Base-by-base conservation (phyloP, 1,139 yeast genomes). In the Saccharomyces hybrid region DNA sequence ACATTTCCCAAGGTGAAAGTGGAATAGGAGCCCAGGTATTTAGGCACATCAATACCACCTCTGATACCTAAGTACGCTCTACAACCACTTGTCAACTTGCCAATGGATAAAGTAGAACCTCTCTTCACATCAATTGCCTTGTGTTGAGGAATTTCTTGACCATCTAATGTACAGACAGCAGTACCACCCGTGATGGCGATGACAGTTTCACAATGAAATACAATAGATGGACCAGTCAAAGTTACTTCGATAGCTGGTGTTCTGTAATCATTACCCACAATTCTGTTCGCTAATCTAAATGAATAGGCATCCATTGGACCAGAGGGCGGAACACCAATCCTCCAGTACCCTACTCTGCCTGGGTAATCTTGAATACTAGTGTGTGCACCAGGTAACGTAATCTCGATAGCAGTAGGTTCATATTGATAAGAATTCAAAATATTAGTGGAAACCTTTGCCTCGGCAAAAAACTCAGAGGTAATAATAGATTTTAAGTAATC, bases 241-340 rank as follows among this genome's bases (percentile, higher is more conserved):
- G 98, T 93, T 57, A 88, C 78, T 73, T 93, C 99, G 67, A 93
- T 78, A 48, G 95, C 97, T 9, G 98, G 96, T 14, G 96, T 86
- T 48, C 78, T 75, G 62, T 76, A 73, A 62, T 86, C 81, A 71
- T 93, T 91, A 57, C 97, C 97, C 52, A 93, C 97, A 67, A 88
- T 82, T 68, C 87, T 77, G 75, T 93, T 91, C 32, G 96, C 97
- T 58, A 89, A 70, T 67, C 97, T 80, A 75, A 90, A 91, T 2
- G 97, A 83, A 64, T 84, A 90, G 58, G 85, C 82, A 73, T 93
- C 98, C 98, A 93, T 93, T 59, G 98, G 97, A 49, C 99, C 99
- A 42, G 97, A 88, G 8, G 98, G 98, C 31, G 99, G 99, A 54
- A 93, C 97, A 70, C 99, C 99, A 63, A 86, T 77, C 67, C 85